phyloP scores from a whole-genome alignment of 345 rosid genomes.

The Acer campestre region DNA sequence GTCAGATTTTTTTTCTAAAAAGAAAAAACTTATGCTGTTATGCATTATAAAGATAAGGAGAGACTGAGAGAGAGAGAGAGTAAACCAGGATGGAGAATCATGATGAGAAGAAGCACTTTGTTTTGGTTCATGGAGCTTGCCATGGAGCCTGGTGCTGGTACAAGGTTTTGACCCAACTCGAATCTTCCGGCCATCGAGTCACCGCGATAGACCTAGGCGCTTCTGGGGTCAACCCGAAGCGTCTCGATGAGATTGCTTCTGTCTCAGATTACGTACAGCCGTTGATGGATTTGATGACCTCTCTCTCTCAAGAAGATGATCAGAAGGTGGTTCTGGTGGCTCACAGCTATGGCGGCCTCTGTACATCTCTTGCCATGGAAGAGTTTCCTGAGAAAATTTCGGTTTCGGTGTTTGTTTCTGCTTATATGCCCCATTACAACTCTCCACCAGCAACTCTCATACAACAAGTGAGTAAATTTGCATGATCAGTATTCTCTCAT shows the following conservation, averaged over 20 bases:
- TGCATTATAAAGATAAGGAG: too few species aligned
- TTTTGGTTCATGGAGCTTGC: slow-evolving; percentile 36
- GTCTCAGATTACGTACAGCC: slow-evolving; percentile 49
- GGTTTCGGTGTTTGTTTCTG: slow-evolving; percentile 50
- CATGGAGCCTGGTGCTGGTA: slow-evolving; percentile 50
- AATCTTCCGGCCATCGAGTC: slow-evolving; percentile 48
- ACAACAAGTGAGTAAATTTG: neutral
- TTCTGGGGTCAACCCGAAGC: slow-evolving; percentile 37
- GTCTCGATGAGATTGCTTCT: slow-evolving; percentile 32
- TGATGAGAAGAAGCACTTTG: slow-evolving; percentile 28
- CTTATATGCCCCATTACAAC: slow-evolving; percentile 48
- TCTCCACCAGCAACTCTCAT: slow-evolving; percentile 28
- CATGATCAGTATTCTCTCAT: too few species aligned
- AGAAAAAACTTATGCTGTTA: too few species aligned
- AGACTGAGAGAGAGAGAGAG: neutral
- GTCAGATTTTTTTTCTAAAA: too few species aligned
- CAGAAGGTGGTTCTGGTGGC: slow-evolving; percentile 54
- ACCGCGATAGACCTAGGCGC: slow-evolving; percentile 58
- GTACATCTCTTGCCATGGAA: slow-evolving; percentile 55
- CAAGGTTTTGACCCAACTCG: slow-evolving; percentile 47
- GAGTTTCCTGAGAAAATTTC: slow-evolving; percentile 47
- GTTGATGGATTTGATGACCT: slow-evolving; percentile 53
- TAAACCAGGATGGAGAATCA: neutral
- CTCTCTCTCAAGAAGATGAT: slow-evolving; percentile 34
- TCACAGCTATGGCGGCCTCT: slow-evolving; percentile 60